These are phyloP conservation scores for Escallonia rubra DNA, from an alignment of 129 eudicot genomes.

Conservation along the genomic window DNA sequence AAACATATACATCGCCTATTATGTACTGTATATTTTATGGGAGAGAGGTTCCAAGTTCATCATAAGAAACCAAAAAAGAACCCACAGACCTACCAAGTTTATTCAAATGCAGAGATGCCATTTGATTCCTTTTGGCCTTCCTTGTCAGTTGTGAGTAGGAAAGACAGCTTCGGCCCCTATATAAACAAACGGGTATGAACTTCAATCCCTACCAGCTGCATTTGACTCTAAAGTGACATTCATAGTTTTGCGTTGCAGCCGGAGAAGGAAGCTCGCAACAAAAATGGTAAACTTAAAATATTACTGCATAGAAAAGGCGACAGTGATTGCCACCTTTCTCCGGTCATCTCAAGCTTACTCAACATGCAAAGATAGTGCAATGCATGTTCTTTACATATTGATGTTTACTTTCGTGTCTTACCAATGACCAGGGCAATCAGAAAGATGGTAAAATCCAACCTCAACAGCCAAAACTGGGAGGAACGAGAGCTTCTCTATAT, in stretches of 20 bases:
- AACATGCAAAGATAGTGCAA: background rate
- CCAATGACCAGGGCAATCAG: constrained; percentile 33
- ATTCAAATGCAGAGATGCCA: constrained; percentile 33
- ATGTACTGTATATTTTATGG: constrained; percentile 2
- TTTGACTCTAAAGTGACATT: constrained; percentile 12
- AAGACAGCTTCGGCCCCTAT: constrained; percentile 22
- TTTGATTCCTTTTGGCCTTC: constrained; percentile 27
- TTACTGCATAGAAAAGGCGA: too few relatives aligned
- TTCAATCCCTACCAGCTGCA: constrained; percentile 17
- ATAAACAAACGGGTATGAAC: constrained; percentile 19
- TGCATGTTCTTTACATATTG: background rate
- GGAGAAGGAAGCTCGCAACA: constrained; percentile 12
- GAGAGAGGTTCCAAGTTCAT: background rate
- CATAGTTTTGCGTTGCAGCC: constrained; percentile 7
- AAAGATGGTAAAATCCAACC: constrained; percentile 28
- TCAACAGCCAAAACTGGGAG: constrained; percentile 39
- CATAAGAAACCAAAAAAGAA: constrained; percentile 15
- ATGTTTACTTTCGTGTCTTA: background rate
- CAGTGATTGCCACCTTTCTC: background rate
- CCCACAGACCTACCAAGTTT: constrained; percentile 8
- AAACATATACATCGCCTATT: constrained; percentile 9
- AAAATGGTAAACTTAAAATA: constrained; percentile 1
- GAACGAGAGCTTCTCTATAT: constrained; percentile 53
- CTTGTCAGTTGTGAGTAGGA: constrained; percentile 9
- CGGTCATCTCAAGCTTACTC: background rate